Evolutionary conservation across 345 rosid species (phyloP).

Genomic region (Streptanthus diversifolius): DNA sequence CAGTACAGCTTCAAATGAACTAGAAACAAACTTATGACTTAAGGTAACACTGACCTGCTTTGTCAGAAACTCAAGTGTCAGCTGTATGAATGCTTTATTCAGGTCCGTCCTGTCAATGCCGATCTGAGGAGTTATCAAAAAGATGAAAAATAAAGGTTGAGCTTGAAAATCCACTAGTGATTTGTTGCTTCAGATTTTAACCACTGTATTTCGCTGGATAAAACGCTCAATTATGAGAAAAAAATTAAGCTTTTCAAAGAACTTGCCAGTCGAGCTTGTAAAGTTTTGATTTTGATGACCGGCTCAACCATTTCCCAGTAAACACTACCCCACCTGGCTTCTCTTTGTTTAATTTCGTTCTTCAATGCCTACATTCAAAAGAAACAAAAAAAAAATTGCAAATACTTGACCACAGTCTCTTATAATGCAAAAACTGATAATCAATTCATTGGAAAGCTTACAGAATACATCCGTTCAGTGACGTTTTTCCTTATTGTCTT

Average conservation of each 20-base stretch:
- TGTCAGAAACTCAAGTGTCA: constrained; percentile 78
- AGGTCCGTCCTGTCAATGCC: constrained; percentile 72
- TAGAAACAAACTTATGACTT: constrained; percentile 5
- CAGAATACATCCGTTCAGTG: constrained; percentile 89
- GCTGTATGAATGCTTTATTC: constrained; percentile 69
- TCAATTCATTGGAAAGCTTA: constrained; percentile 40
- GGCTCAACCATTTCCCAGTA: constrained; percentile 94
- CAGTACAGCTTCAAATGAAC: not conserved
- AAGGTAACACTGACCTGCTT: constrained; percentile 61
- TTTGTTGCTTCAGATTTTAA: not conserved
- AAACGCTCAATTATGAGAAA: not conserved
- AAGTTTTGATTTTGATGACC: constrained; percentile 67
- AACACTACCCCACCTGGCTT: constrained; percentile 63
- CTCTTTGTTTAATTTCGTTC: constrained; percentile 84
- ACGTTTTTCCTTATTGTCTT: constrained; percentile 66
- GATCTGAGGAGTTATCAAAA: constrained; percentile 50
- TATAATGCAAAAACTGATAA: not conserved
- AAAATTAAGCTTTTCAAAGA: constrained; percentile 1
- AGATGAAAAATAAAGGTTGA: not conserved
- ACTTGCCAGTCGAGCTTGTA: constrained; percentile 90
- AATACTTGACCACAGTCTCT: not conserved
- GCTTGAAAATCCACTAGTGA: not conserved
- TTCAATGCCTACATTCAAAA: constrained; percentile 55
- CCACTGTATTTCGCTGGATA: not conserved
- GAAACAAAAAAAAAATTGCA: constrained; percentile 7